Evolutionary conservation across 2,329 filamentous ascomycete genomes (phyloP), one percentile per base, ranked within the genome.

Genomic region (Rhexocercosporidium sp.): DNA sequence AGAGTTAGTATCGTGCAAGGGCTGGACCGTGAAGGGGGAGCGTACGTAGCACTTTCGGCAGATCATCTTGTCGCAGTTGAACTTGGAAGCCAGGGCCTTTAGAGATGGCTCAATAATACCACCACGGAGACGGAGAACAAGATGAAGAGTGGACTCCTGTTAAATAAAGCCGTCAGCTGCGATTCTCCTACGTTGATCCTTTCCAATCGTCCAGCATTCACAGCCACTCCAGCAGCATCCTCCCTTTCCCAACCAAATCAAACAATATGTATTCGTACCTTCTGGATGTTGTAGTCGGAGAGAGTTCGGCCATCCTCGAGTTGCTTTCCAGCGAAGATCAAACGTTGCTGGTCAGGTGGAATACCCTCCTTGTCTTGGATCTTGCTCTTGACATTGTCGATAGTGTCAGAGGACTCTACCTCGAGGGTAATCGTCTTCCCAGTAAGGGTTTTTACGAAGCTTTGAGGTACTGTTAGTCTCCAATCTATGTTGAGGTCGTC

Each of bases 61-160:
- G 86, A 98, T 97, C 92, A 95, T 95, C 92, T 97, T 97, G 77
- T 98, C 96, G 92, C 95, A 98, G 92, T 99, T 98, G 90, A 96
- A 98, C 90, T 97, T 97, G 88, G 91, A 94, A 81, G 95, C 95
- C 74, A 98, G 91, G 77, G 93, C 95, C 91, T 98, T 98, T 79
- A 98, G 91, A 79, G 94, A 97, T 79, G 96, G 96, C 90, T 98
- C 95, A 80, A 97, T 97, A 88, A 98, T 95, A 88, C 95, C 95
- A 88, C 95, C 95, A 88, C 95, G 94, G 79, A 98, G 94, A 87
- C 95, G 94, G 84, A 98, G 94, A 81, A 98, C 95, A 81, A 98
- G 85, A 87, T 98, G 95, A 78, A 98, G 94, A 75, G 95, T 98
- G 66, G 95, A 97, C 88, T 98, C 95, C 93, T 96, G 77, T 74